A percentile compares a stretch with the other conserved stretches of the same genome.
These are phyloP conservation scores for Backusella psychrophila DNA, from an alignment of 192 early-diverging fungal genomes.

Conservation along the genomic window DNA sequence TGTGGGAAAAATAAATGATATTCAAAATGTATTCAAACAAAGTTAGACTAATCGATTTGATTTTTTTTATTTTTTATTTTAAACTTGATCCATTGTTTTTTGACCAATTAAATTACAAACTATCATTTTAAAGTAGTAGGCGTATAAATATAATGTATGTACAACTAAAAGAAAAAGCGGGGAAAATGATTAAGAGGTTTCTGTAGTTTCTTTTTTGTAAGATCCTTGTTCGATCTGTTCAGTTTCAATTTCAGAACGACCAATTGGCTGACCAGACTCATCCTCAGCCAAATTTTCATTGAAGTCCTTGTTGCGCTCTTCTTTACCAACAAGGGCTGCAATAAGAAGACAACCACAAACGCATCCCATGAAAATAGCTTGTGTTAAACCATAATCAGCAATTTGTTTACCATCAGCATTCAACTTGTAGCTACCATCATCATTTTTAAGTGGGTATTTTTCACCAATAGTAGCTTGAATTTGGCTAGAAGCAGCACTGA, in stretches of 20 bases:
- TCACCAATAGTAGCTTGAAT: slow-evolving; percentile 46
- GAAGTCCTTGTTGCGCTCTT: slow-evolving; percentile 56
- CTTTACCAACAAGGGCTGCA: slow-evolving; percentile 48
- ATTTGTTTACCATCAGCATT: slow-evolving; percentile 18
- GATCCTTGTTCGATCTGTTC: neutral
- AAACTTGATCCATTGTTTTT: neutral
- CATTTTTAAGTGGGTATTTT: slow-evolving; percentile 20
- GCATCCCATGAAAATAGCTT: slow-evolving; percentile 59
- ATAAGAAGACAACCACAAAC: slow-evolving; percentile 26
- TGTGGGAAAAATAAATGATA: neutral
- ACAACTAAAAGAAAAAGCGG: neutral
- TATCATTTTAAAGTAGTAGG: neutral
- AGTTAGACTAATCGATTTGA: neutral
- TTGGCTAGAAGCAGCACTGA: slow-evolving; percentile 39
- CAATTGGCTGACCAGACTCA: neutral
- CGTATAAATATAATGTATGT: neutral
- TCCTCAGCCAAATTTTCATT: slow-evolving; percentile 17
- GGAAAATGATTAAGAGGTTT: neutral
- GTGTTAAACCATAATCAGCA: slow-evolving; percentile 53
- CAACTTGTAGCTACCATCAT: slow-evolving; percentile 7
- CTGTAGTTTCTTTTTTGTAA: neutral
- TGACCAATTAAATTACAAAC: slow-evolving; percentile 2
- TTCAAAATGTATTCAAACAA: neutral
- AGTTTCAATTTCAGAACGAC: slow-evolving; percentile 4
- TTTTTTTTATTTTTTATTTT: neutral